phyloP scores from a whole-genome alignment of 192 early-diverging fungal genomes.

The Podila clonocystis region DNA sequence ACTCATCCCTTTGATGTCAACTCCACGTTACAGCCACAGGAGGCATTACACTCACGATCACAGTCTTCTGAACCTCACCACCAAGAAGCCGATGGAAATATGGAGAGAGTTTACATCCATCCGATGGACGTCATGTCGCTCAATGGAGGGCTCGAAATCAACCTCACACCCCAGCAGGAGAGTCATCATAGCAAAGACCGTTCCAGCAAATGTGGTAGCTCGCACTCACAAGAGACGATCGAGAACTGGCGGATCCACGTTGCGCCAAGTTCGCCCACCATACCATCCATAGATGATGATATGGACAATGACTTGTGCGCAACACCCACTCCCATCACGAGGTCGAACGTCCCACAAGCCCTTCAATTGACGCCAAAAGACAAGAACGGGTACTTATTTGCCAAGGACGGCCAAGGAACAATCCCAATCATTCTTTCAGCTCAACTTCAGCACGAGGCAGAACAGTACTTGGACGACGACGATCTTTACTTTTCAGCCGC shows the following conservation, averaged over 20 bases:
- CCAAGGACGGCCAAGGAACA: slow-evolving; percentile 12
- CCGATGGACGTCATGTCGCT: not conserved
- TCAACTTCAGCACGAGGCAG: slow-evolving; percentile 11
- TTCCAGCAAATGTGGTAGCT: slow-evolving; percentile 19
- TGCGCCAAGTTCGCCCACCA: slow-evolving; percentile 28
- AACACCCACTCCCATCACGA: not conserved
- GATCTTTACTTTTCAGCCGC: not conserved
- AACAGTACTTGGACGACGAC: not conserved
- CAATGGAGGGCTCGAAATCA: not conserved
- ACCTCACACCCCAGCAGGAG: not conserved
- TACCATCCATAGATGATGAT: slow-evolving; percentile 10
- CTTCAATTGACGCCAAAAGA: not conserved
- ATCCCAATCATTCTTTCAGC: slow-evolving; percentile 38
- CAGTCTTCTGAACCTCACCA: not conserved
- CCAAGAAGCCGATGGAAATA: not conserved
- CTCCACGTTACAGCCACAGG: not conserved
- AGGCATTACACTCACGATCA: not conserved
- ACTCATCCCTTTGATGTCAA: slow-evolving; percentile 32
- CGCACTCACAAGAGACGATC: slow-evolving; percentile 34
- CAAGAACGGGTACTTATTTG: slow-evolving; percentile 5
- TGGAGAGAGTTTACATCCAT: slow-evolving; percentile 8
- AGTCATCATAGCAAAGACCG: not conserved
- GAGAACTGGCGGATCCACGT: slow-evolving; percentile 46
- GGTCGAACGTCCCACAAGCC: not conserved
- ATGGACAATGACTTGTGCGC: not conserved